These are phyloP conservation scores for Pyrenopolyporus hunteri DNA, from an alignment of 495 filamentous ascomycete genomes.

Conservation along the genomic window DNA sequence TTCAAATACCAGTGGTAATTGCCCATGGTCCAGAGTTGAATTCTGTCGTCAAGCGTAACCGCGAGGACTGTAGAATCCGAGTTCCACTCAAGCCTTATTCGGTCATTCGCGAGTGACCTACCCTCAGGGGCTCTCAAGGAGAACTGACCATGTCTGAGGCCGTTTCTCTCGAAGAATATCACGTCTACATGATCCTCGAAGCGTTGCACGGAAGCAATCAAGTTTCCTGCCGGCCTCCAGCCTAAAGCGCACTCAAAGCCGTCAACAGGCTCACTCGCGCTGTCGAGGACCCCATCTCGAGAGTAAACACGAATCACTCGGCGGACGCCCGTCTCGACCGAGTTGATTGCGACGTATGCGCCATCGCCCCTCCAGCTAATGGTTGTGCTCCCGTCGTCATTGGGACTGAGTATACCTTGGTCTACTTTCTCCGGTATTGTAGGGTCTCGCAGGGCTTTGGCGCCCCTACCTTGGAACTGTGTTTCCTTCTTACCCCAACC, in stretches of 20 bases:
- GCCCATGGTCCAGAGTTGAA: conserved; percentile 95
- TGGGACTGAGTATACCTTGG: conserved; percentile 72
- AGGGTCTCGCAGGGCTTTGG: conserved; percentile 81
- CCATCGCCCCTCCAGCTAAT: conserved; percentile 97
- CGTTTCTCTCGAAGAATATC: conserved; percentile 96
- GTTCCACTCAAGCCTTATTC: conserved; percentile 82
- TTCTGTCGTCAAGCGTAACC: conserved; percentile 71
- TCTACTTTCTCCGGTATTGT: conserved; percentile 95
- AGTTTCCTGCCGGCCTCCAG: conserved; percentile 89
- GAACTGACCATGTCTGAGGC: conserved; percentile 91
- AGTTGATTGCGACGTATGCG: conserved; percentile 86
- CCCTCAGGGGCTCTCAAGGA: conserved; percentile 69
- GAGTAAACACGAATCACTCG: conserved; percentile 87
- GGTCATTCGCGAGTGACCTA: conserved; percentile 57
- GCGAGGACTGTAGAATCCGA: conserved; percentile 89
- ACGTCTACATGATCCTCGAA: conserved; percentile 73
- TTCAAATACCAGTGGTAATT: conserved; percentile 99
- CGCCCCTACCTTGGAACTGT: conserved; percentile 93
- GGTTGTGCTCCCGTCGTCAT: conserved; percentile 70
- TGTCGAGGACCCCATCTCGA: conserved; percentile 86
- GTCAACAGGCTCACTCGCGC: conserved; percentile 92
- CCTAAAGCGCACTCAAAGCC: conserved; percentile 82
- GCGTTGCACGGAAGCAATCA: conserved; percentile 83
- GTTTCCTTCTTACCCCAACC: conserved; percentile 99
- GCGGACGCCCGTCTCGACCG: conserved; percentile 66